These are phyloP conservation scores for Vigna trinervia DNA, from an alignment of 306 rosid species.

Conservation along the genomic window DNA sequence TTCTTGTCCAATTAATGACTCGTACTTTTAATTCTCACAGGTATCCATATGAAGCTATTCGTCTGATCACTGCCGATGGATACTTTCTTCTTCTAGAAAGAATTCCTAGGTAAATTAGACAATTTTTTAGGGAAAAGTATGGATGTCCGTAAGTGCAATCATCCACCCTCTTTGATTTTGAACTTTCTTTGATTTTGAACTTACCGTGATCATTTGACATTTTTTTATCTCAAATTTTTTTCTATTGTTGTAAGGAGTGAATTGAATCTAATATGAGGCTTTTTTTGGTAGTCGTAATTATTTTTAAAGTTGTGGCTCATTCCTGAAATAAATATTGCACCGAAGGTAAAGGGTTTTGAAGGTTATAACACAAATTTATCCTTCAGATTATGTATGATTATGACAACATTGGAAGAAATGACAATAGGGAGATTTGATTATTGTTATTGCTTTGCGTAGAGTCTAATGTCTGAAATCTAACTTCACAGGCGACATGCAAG, in stretches of 20 bases:
- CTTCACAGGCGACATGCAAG: constrained; percentile 81
- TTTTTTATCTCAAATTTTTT: constrained; percentile 4
- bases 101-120: constrained; percentile 74
- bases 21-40: constrained; percentile 48
- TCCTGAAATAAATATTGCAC: constrained; percentile 26
- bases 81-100: constrained; percentile 94
- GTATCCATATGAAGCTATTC: constrained; percentile 92
- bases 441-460: constrained; percentile 10
- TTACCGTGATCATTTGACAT: constrained; percentile 16
- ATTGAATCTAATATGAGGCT: neutral
- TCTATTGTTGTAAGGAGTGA: constrained; percentile 7
- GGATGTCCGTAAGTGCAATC: neutral
- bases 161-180: constrained; percentile 20
- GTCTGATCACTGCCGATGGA: constrained; percentile 82
- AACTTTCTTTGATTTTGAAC: constrained; percentile 30
- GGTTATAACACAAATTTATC: neutral
- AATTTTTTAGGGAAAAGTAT: neutral
- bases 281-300: constrained; percentile 17
- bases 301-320: constrained; percentile 22
- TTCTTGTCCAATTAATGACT: constrained; percentile 29
- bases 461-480: constrained; percentile 46
- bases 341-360: neutral
- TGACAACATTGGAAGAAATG: neutral
- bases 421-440: constrained; percentile 6
- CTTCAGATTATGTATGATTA: constrained; percentile 22